Base-by-base conservation (phyloP, 345 rosid genomes). In the Citrus unshiu region DNA sequence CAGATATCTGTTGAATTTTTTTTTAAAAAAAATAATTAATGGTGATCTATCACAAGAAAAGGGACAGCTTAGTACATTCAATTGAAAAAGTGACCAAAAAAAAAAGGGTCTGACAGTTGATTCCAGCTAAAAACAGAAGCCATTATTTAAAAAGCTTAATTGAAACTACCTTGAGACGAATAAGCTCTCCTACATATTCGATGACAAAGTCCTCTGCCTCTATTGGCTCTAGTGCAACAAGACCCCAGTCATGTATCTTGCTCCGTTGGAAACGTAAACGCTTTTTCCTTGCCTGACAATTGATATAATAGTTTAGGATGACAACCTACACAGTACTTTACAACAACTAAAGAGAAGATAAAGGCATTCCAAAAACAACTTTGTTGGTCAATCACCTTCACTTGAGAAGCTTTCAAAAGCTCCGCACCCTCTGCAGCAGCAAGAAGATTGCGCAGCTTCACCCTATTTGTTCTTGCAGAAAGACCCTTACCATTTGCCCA, bases 241-340 rank as follows among this genome's bases (percentile, higher is more conserved):
- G 93, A 87, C 99, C 99, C 99, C 99, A 97, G 81, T 94, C 99
- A 83, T 97, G 99, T 82, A 97, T 97, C 79, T 90, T 97, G 87
- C 98, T 97, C 67, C 93, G 88, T 82, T 97, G 98, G 85, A 97
- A 97, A 81, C 95, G 87, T 68, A 97, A 84, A 18, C 83, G 93
- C 76, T 97, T 97, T 88, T 97, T 97, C 80, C 99, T 93, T 61
- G 98, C 98, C 99, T 97, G 81, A 68, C 30, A 73, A 80, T 69
- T 70, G 81, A 81, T 40, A 82, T 43, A 49, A 65, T 71, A 74
- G 58, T 49, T 18, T 40, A 75, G 21, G 21, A 64, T 59, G 83
- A 76, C 35, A 71, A 83, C 60, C 72, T 79, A 81, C 46, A 85
- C 46, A 40, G 66, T 46, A 72, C 22, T 37, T 29, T 10, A 72